Percentiles rank a stretch among this genome's conserved stretches.
Evolutionary conservation across 2,329 filamentous ascomycete species (phyloP).

Genomic region (Bipolaris victoriae): DNA sequence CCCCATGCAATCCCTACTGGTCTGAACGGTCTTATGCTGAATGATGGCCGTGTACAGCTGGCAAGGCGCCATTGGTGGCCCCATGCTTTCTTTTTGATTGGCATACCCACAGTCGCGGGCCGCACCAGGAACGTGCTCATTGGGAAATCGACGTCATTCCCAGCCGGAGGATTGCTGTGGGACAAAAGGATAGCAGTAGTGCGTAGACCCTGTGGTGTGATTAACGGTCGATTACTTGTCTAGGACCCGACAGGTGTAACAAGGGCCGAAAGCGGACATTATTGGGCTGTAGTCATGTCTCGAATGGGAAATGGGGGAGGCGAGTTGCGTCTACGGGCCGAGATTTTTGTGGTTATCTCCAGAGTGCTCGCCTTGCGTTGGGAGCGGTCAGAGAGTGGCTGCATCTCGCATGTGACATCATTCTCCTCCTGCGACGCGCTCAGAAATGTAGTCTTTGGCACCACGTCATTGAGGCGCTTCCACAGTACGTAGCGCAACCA

Average conservation of each 20-base stretch:
- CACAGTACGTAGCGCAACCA: slow-evolving; percentile 5
- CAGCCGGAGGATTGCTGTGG: slow-evolving; percentile 11
- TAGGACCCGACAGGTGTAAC: slow-evolving; percentile 8
- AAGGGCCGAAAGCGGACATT: slow-evolving; percentile 12
- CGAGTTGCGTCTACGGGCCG: background rate
- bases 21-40: slow-evolving; percentile 31
- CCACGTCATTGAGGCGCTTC: slow-evolving; percentile 12
- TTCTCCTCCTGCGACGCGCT: background rate
- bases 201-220: slow-evolving; percentile 18
- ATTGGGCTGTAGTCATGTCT: slow-evolving; percentile 5
- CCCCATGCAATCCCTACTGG: slow-evolving; percentile 21
- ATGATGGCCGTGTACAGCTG: slow-evolving; percentile 47
- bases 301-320: slow-evolving; percentile 3
- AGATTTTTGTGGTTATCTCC: background rate
- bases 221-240: slow-evolving; percentile 20
- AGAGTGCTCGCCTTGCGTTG: background rate
- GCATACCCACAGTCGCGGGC: slow-evolving; percentile 34
- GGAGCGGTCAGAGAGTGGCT: slow-evolving; percentile 6
- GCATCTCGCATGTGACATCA: slow-evolving; percentile 8
- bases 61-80: slow-evolving; percentile 42
- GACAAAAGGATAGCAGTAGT: slow-evolving; percentile 1
- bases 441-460: slow-evolving; percentile 9
- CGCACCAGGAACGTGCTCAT: slow-evolving; percentile 30
- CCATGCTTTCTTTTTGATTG: slow-evolving; percentile 26
- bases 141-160: slow-evolving; percentile 35